Evolutionary conservation across 257 asterid genomes (phyloP).

Genomic region (Nicotiana benthamiana): DNA sequence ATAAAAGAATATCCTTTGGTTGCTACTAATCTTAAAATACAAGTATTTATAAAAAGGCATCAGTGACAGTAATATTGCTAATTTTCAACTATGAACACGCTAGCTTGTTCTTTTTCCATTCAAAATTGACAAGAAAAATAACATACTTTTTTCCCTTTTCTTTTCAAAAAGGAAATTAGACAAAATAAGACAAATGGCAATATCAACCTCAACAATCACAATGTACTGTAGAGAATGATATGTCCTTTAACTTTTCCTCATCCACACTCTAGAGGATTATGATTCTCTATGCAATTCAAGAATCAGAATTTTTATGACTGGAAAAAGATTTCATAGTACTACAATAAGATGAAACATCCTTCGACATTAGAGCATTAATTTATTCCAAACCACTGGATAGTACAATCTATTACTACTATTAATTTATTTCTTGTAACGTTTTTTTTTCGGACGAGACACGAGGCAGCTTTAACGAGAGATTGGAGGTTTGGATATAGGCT

Average conservation of each 20-base stretch:
- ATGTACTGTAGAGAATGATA: not conserved
- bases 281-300: not conserved
- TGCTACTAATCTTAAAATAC: not conserved
- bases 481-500: no score
- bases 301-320: not conserved
- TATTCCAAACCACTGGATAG: not conserved
- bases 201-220: not conserved
- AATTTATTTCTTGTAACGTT: not conserved
- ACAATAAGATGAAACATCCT: not conserved
- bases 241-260: not conserved
- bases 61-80: not conserved
- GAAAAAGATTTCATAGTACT: not conserved
- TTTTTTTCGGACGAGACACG: not conserved
- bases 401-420: not conserved
- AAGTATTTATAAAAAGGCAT: slow-evolving; percentile 2
- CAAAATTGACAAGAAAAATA: not conserved
- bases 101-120: not conserved
- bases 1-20: slow-evolving; percentile 1
- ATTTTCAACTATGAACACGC: not conserved
- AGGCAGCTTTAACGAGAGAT: no score
- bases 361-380: not conserved
- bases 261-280: not conserved
- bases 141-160: not conserved
- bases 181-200: slow-evolving; percentile 2
- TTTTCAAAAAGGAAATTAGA: not conserved